Evolutionary conservation across 306 rosid species (phyloP).

Genomic region (Pyrus pyrifolia): DNA sequence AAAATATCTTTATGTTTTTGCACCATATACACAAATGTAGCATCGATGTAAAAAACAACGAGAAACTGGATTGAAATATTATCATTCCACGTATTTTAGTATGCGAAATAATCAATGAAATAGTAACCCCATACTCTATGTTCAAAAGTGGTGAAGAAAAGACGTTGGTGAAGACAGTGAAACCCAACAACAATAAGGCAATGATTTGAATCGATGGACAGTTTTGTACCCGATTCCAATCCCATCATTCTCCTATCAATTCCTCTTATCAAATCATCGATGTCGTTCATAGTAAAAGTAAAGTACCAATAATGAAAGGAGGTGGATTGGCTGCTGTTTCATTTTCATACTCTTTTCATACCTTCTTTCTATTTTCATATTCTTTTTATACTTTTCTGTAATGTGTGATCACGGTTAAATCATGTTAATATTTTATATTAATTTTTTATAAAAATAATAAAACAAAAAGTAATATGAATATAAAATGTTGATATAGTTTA

Average conservation of each 20-base stretch:
- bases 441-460: no score
- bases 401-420: no score
- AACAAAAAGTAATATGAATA: no score
- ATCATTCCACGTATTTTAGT: not conserved
- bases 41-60: not conserved
- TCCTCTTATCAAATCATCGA: conserved; percentile 33
- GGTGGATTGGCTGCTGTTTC: no score
- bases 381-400: no score
- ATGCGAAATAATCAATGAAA: not conserved
- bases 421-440: no score
- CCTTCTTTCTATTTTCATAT: no score
- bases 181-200: conserved; percentile 30
- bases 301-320: not conserved
- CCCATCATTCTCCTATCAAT: conserved; percentile 59
- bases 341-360: no score
- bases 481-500: no score
- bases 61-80: not conserved
- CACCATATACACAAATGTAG: not conserved
- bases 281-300: conserved; percentile 23
- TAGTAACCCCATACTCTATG: not conserved
- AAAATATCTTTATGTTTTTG: no score
- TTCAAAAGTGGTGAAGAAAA: not conserved
- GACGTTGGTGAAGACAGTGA: not conserved
- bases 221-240: conserved; percentile 57
- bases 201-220: conserved; percentile 35